Percentiles rank a stretch among this genome's conserved stretches.
phyloP scores from a whole-genome alignment of 495 filamentous ascomycete genomes.

The Aspergillus baeticus region DNA sequence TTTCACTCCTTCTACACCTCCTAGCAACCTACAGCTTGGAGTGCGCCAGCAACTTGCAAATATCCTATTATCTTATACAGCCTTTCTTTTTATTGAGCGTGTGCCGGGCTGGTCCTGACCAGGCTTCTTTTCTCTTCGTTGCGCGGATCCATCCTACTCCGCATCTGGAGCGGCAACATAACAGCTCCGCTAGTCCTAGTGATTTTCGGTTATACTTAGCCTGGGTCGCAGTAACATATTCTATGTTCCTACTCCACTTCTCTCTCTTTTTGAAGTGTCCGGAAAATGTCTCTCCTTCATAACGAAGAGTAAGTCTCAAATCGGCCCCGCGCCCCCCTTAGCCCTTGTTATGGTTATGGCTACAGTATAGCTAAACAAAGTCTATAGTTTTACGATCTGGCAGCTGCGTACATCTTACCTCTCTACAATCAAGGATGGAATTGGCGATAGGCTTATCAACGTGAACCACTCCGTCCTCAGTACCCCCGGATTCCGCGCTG shows the following conservation, averaged over 20 bases:
- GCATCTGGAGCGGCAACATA: slow-evolving; percentile 15
- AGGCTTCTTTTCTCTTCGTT: slow-evolving; percentile 13
- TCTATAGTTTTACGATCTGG: slow-evolving; percentile 80
- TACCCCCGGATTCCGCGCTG: slow-evolving; percentile 90
- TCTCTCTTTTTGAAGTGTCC: neutral
- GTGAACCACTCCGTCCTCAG: slow-evolving; percentile 89
- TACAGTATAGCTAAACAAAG: slow-evolving; percentile 22
- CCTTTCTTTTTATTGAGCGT: slow-evolving; percentile 14
- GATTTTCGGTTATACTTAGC: slow-evolving; percentile 3
- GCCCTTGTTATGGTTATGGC: neutral
- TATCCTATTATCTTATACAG: slow-evolving; percentile 13
- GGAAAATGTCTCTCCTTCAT: slow-evolving; percentile 85
- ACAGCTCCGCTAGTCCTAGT: slow-evolving; percentile 5
- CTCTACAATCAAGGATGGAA: slow-evolving; percentile 86
- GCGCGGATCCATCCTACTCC: slow-evolving; percentile 6
- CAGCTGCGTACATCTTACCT: slow-evolving; percentile 91
- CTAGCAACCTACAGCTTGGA: neutral
- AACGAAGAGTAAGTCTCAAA: slow-evolving; percentile 81
- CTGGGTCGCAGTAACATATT: slow-evolving; percentile 1
- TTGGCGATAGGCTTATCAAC: slow-evolving; percentile 92
- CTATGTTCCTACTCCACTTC: neutral
- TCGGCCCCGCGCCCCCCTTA: neutral
- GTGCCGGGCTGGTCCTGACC: slow-evolving; percentile 41
- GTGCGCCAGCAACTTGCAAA: slow-evolving; percentile 1
- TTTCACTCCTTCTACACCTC: neutral